phyloP scores from a whole-genome alignment of 2,329 filamentous ascomycete genomes.

The Neoascochyta sp. region DNA sequence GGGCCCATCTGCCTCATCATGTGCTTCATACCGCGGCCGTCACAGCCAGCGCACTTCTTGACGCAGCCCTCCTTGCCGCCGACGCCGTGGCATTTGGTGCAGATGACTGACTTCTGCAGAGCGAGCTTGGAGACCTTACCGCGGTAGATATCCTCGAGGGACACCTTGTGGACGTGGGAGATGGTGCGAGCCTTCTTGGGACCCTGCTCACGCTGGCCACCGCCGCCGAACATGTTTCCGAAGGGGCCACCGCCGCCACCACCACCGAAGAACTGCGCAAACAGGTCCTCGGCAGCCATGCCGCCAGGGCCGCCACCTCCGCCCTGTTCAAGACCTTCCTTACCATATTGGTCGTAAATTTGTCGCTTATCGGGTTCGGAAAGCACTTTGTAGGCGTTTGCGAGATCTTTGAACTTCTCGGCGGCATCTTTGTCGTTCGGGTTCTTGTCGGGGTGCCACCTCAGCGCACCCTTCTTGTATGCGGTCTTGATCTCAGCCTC shows the following conservation, averaged over 20 bases:
- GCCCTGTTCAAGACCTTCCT: slow-evolving; percentile 86
- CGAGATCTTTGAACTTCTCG: slow-evolving; percentile 98
- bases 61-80: slow-evolving; percentile 98
- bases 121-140: slow-evolving; percentile 98
- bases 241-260: slow-evolving; percentile 62
- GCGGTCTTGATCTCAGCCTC: slow-evolving; percentile 88
- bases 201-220: slow-evolving; percentile 71
- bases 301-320: slow-evolving; percentile 68
- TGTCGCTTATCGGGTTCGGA: slow-evolving; percentile 87
- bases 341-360: slow-evolving; percentile 95
- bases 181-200: slow-evolving; percentile 93
- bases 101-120: slow-evolving; percentile 95
- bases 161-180: slow-evolving; percentile 97
- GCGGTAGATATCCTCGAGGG: slow-evolving; percentile 94
- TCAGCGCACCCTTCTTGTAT: slow-evolving; percentile 78
- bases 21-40: slow-evolving; percentile 96
- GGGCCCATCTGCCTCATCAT: slow-evolving; percentile 99
- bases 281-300: slow-evolving; percentile 94
- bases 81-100: slow-evolving; percentile 86
- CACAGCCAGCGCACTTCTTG: slow-evolving; percentile 84
- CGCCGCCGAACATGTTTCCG: slow-evolving; percentile 56
- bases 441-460: slow-evolving; percentile 94
- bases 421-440: slow-evolving; percentile 86
- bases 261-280: slow-evolving; percentile 88
- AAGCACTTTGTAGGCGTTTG: slow-evolving; percentile 91